phyloP scores from a whole-genome alignment of 2,329 filamentous ascomycete species.

The Diaporthe sp. region DNA sequence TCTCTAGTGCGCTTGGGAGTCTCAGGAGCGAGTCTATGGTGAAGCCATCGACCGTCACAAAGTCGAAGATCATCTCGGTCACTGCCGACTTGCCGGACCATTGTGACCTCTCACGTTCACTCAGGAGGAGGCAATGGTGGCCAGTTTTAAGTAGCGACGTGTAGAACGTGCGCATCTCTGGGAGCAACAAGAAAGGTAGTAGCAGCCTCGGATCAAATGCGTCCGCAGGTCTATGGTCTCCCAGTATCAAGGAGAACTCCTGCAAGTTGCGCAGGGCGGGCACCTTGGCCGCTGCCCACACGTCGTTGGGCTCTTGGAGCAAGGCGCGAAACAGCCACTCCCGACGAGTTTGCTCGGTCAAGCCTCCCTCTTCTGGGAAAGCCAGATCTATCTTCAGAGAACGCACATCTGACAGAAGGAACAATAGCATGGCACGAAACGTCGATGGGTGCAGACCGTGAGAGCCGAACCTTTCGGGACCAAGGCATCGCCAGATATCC shows the following conservation, averaged over 20 bases:
- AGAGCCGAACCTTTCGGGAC: not conserved
- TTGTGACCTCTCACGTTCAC: not conserved
- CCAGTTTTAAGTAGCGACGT: not conserved
- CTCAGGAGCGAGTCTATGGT: not conserved
- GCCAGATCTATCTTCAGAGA: not conserved
- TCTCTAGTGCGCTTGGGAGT: not conserved
- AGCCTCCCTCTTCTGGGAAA: not conserved
- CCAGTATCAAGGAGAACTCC: not conserved
- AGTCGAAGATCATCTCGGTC: slow-evolving; percentile 14
- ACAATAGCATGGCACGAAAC: not conserved
- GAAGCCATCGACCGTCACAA: not conserved
- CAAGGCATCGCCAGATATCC: not conserved
- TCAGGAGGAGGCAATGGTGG: not conserved
- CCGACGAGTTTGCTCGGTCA: not conserved
- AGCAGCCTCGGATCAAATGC: not conserved
- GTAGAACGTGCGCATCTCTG: slow-evolving; percentile 10
- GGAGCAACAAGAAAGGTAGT: slow-evolving; percentile 3
- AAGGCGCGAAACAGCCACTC: not conserved
- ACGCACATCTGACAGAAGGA: not conserved
- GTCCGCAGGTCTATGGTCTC: not conserved
- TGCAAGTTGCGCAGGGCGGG: not conserved
- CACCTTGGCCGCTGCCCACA: not conserved
- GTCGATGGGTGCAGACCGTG: not conserved
- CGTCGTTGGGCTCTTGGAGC: not conserved
- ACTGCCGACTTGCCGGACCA: not conserved